phyloP scores from a whole-genome alignment of 805 yeast genomes.

The Metschnikowia colocasiae region DNA sequence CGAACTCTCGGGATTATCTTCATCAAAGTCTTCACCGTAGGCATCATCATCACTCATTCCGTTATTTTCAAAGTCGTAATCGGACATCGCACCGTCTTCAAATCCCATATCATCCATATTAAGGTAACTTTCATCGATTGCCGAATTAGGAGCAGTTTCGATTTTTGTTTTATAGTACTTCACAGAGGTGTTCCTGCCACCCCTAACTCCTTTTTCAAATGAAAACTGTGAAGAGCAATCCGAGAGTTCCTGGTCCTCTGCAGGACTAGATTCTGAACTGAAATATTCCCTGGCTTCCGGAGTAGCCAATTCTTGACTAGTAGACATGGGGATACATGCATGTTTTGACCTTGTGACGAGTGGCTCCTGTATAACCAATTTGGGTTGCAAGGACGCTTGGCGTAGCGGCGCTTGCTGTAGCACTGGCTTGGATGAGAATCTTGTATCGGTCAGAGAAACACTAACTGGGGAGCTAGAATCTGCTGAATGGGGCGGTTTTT shows the following conservation, averaged over 20 bases:
- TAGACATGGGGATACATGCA: not conserved
- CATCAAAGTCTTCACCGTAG: slow-evolving; percentile 19
- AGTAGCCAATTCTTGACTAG: not conserved
- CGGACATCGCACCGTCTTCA: slow-evolving; percentile 31
- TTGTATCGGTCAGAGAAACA: not conserved
- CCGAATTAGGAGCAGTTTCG: not conserved
- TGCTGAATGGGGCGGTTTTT: not conserved
- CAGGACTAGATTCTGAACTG: not conserved
- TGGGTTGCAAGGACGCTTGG: not conserved
- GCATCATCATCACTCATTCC: slow-evolving; percentile 30
- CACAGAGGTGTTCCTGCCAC: slow-evolving; percentile 53
- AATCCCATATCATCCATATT: slow-evolving; percentile 29
- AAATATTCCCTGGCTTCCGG: not conserved
- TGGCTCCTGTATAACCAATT: not conserved
- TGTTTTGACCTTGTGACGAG: not conserved
- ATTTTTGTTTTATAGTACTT: slow-evolving; percentile 46
- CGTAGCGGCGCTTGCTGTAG: not conserved
- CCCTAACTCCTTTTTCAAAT: slow-evolving; percentile 42
- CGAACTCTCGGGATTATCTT: slow-evolving; percentile 12
- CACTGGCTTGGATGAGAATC: not conserved
- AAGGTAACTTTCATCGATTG: slow-evolving; percentile 19
- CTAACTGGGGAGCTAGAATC: not conserved
- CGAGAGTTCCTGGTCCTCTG: slow-evolving; percentile 11
- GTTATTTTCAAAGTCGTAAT: slow-evolving; percentile 43
- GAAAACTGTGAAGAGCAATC: slow-evolving; percentile 44